These are phyloP conservation scores for Asterophora lycoperdoides DNA, from an alignment of 768 basidiomycete genomes.

Conservation along the genomic window DNA sequence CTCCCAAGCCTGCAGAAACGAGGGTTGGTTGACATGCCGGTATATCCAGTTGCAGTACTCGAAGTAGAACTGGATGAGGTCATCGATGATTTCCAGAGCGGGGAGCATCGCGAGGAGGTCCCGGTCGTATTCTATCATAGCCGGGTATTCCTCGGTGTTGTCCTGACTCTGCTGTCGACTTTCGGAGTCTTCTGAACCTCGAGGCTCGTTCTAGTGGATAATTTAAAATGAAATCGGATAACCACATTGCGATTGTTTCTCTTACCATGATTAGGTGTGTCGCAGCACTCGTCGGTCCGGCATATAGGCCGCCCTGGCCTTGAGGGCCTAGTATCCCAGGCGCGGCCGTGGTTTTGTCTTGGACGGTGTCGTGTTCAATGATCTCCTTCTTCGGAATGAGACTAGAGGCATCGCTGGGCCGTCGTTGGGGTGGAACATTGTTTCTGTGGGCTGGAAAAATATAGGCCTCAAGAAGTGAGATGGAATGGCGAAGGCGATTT, in stretches of 20 bases:
- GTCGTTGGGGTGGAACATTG: slow-evolving; percentile 28
- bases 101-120: slow-evolving; percentile 70
- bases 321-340: slow-evolving; percentile 69
- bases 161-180: slow-evolving; percentile 54
- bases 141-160: slow-evolving; percentile 34
- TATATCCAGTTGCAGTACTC: slow-evolving; percentile 89
- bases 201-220: slow-evolving; percentile 35
- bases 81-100: slow-evolving; percentile 62
- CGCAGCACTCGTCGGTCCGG: slow-evolving; percentile 74
- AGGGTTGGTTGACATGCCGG: slow-evolving; percentile 63
- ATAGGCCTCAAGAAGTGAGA: slow-evolving; percentile 63
- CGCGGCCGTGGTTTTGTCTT: slow-evolving; percentile 41
- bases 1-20: slow-evolving; percentile 64
- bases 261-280: slow-evolving; percentile 63
- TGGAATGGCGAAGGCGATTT: slow-evolving; percentile 62
- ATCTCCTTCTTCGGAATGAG: slow-evolving; percentile 52
- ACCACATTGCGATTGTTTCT: slow-evolving; percentile 12
- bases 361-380: slow-evolving; percentile 38
- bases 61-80: slow-evolving; percentile 72
- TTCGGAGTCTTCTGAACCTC: slow-evolving; percentile 51
- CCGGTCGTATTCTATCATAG: slow-evolving; percentile 58
- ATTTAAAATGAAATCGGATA: slow-evolving; percentile 14
- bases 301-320: slow-evolving; percentile 65
- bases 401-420: slow-evolving; percentile 33
- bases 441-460: slow-evolving; percentile 43